Conservation (phyloP, 345 rosid species). For the Rhizophora apiculata region DNA sequence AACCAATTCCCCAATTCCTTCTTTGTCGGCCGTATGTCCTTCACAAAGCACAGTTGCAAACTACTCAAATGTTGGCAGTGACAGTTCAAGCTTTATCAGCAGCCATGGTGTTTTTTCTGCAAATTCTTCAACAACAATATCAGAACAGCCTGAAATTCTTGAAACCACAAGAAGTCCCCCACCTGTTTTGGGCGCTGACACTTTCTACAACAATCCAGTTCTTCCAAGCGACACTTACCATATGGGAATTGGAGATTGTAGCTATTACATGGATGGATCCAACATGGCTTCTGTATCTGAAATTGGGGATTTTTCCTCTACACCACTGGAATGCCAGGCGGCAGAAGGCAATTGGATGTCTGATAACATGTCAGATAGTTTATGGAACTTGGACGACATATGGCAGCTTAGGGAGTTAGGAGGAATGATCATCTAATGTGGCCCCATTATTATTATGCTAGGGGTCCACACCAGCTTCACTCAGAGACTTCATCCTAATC, state of each 20-base stretch:
- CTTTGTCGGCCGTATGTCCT: neutral
- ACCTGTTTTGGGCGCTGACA: slow-evolving; percentile 11
- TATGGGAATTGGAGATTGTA: slow-evolving; percentile 25
- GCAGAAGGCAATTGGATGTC: slow-evolving; percentile 7
- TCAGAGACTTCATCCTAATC: too few species aligned
- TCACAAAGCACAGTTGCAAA: slow-evolving; percentile 6
- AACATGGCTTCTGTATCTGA: slow-evolving; percentile 8
- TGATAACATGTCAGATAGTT: slow-evolving; percentile 18
- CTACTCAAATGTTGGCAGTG: slow-evolving; percentile 6
- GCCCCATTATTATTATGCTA: too few species aligned
- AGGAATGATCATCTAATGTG: too few species aligned
- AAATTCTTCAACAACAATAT: slow-evolving; percentile 25
- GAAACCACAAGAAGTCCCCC: slow-evolving; percentile 22
- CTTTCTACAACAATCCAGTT: slow-evolving; percentile 15
- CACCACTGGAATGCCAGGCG: slow-evolving; percentile 35
- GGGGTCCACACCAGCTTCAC: too few species aligned
- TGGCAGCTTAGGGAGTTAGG: slow-evolving; percentile 21
- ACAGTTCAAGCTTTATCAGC: slow-evolving; percentile 21
- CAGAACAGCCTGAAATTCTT: slow-evolving; percentile 33
- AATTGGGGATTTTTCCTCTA: slow-evolving; percentile 25
- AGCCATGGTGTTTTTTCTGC: slow-evolving; percentile 27
- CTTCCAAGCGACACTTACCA: slow-evolving; percentile 19
- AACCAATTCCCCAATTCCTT: neutral
- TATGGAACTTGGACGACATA: slow-evolving; percentile 27
- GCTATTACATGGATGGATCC: slow-evolving; percentile 23